These are phyloP conservation scores for Plantago lanceolata DNA, from an alignment of 305 asterid genomes.

Conservation along the genomic window DNA sequence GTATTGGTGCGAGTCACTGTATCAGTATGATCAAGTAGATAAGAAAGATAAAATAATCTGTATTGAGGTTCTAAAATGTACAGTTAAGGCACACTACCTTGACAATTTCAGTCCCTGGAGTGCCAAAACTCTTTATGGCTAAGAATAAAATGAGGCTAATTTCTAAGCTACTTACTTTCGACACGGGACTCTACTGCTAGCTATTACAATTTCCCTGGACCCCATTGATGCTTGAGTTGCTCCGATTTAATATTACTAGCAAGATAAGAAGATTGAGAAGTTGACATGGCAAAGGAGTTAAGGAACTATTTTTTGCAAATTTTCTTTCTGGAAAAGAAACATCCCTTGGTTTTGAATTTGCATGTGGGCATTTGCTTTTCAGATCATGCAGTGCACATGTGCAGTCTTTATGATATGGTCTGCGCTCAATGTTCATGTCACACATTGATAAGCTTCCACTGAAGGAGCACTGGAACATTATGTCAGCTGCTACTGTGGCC, in stretches of 20 bases:
- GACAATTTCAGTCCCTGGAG: neutral
- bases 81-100: slow-evolving; percentile 6
- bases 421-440: slow-evolving; percentile 28
- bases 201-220: neutral
- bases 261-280: slow-evolving; percentile 21
- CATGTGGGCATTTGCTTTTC: slow-evolving; percentile 19
- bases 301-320: slow-evolving; percentile 8
- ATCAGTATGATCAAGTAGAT: neutral
- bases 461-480: slow-evolving; percentile 23
- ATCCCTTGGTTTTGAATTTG: slow-evolving; percentile 19
- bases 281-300: slow-evolving; percentile 21
- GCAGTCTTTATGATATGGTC: slow-evolving; percentile 36
- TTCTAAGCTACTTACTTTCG: slow-evolving; percentile 4
- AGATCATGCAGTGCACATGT: slow-evolving; percentile 28
- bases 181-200: slow-evolving; percentile 6
- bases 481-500: slow-evolving; percentile 25
- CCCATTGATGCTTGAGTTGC: neutral
- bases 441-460: slow-evolving; percentile 33
- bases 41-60: neutral
- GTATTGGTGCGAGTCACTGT: neutral
- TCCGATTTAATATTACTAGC: neutral
- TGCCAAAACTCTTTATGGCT: neutral
- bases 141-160: neutral
- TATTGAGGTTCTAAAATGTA: neutral
- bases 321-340: slow-evolving; percentile 25